These are phyloP conservation scores for Astrephomene gubernaculifera DNA, from an alignment of 139 green algal species.

Conservation along the genomic window DNA sequence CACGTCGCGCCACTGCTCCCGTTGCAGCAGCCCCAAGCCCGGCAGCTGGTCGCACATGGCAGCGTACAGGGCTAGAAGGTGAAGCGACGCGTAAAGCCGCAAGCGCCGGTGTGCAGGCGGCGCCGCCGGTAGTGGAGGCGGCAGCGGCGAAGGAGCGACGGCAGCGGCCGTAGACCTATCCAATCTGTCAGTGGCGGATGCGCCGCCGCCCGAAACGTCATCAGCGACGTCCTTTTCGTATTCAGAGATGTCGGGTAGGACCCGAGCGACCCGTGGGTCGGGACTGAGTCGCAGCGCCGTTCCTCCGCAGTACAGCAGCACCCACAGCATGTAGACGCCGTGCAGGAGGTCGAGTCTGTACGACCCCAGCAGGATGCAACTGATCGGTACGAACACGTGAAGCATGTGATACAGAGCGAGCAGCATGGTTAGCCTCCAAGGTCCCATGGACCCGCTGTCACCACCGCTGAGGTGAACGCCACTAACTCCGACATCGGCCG, in stretches of 20 bases:
- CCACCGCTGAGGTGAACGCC: neutral
- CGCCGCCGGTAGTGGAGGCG: slow-evolving; percentile 9
- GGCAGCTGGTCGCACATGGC: slow-evolving; percentile 54
- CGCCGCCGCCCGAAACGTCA: neutral
- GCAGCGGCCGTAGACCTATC: neutral
- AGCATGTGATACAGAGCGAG: slow-evolving; percentile 17
- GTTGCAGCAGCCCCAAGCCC: slow-evolving; percentile 36
- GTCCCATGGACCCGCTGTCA: neutral
- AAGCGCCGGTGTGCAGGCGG: slow-evolving; percentile 18
- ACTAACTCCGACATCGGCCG: neutral
- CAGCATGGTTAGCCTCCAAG: neutral
- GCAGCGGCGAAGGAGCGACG: neutral
- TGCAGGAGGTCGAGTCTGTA: slow-evolving; percentile 38
- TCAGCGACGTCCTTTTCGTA: neutral
- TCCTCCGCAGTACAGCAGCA: neutral
- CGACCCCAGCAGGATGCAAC: slow-evolving; percentile 16
- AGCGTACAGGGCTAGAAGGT: slow-evolving; percentile 48
- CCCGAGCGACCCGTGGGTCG: slow-evolving; percentile 2
- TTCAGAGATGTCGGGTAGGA: neutral
- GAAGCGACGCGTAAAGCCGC: slow-evolving; percentile 35
- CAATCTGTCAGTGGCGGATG: neutral
- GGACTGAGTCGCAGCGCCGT: slow-evolving; percentile 6
- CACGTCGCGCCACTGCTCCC: neutral
- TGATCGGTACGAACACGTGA: slow-evolving; percentile 17
- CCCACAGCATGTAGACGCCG: slow-evolving; percentile 30